Evolutionary conservation across 176 grass and related monocot species (phyloP).

Genomic region (Aegilops tauschii): DNA sequence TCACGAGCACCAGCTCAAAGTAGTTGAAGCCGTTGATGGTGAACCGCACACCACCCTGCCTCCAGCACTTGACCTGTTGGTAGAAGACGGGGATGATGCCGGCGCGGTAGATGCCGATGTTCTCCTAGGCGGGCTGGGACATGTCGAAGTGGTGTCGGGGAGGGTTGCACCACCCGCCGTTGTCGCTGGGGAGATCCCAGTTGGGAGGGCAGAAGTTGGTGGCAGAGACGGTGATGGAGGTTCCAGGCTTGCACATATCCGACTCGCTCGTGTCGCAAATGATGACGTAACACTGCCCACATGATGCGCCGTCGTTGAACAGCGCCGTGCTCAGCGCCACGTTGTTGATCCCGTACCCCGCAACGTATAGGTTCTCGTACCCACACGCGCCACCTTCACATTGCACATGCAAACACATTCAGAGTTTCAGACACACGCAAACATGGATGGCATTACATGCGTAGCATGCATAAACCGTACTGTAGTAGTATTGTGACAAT

Average conservation of each 20-base stretch:
- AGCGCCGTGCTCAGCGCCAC: constrained; percentile 55
- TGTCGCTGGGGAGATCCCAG: background rate
- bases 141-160: background rate
- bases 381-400: constrained; percentile 51
- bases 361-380: constrained; percentile 44
- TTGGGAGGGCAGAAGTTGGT: constrained; percentile 4
- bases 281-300: constrained; percentile 58
- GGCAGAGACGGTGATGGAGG: background rate
- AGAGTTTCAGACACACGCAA: background rate
- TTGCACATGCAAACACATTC: background rate
- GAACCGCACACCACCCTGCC: background rate
- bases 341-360: constrained; percentile 52
- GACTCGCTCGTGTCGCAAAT: constrained; percentile 23
- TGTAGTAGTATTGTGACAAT: background rate
- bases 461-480: background rate
- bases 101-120: background rate
- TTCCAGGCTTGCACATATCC: background rate
- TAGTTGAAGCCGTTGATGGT: constrained; percentile 35
- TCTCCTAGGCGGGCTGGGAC: background rate
- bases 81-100: background rate
- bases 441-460: background rate
- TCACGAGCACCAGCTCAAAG: constrained; percentile 40
- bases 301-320: constrained; percentile 52
- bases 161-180: constrained; percentile 1
- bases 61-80: constrained; percentile 33